A percentile compares a stretch with the other conserved stretches of the same genome.
Conservation (phyloP, 2,329 filamentous ascomycete genomes). For the Penicillium sp. region DNA sequence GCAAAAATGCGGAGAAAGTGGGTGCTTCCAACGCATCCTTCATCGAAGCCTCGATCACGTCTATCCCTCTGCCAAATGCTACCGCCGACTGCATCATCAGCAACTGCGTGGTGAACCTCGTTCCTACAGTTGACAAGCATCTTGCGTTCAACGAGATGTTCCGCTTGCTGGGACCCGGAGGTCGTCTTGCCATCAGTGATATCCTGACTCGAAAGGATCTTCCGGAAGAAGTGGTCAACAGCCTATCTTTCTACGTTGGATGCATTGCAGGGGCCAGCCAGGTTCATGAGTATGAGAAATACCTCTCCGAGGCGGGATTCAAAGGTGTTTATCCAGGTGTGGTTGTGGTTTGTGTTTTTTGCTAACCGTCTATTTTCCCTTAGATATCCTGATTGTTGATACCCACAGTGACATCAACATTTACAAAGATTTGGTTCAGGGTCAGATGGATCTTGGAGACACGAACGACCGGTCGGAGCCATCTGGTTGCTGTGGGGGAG, state of each 20-base stretch:
- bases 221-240: slow-evolving; percentile 48
- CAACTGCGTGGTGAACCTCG: slow-evolving; percentile 64
- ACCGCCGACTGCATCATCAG: slow-evolving; percentile 59
- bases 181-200: slow-evolving; percentile 60
- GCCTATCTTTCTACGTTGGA: slow-evolving; percentile 58
- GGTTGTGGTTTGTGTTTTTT: not conserved
- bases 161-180: slow-evolving; percentile 58
- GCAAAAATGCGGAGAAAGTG: slow-evolving; percentile 45
- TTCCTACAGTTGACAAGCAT: slow-evolving; percentile 54
- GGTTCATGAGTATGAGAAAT: slow-evolving; percentile 54
- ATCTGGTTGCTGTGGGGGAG: no score
- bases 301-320: slow-evolving; percentile 54
- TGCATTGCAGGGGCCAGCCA: slow-evolving; percentile 60
- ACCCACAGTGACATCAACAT: no score
- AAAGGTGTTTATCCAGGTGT: slow-evolving; percentile 33
- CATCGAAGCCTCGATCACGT: slow-evolving; percentile 53
- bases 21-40: slow-evolving; percentile 52
- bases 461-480: no score
- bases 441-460: no score
- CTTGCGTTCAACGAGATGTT: slow-evolving; percentile 59
- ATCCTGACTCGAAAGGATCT: slow-evolving; percentile 56
- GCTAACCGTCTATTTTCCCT: not conserved
- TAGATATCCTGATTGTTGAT: not conserved
- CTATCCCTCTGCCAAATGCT: slow-evolving; percentile 45
- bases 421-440: no score